Base-by-base conservation (phyloP, 768 basidiomycete species). In the Boletus vinaceobasis region DNA sequence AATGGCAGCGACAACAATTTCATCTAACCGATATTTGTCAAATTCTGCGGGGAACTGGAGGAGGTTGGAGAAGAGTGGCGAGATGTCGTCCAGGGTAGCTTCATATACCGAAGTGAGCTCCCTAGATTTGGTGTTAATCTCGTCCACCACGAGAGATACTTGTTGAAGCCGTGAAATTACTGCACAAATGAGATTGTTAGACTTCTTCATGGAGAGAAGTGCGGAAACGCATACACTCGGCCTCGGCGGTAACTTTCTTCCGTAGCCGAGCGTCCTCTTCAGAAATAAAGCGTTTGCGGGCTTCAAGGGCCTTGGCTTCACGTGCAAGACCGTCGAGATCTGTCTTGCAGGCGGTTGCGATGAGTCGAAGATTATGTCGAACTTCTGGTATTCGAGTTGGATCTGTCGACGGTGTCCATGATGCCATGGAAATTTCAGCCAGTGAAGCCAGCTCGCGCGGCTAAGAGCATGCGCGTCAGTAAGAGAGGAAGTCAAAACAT, bases 301-400 rank as follows among this genome's bases (percentile, higher is more conserved):
- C 90, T 59, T 88, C 81, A 2, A 98, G 77, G 4, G 84, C 80
- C 60, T 87, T 88, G 3, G 91, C 97, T 75, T 99, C 97, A 15
- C 87, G 82, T 0, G 93, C 93, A 23, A 98, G 82, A 6, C 90
- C 88, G 51, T 93, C 89, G 13, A 99, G 79, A 56, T 96, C 90
- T 17, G 78, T 83, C 62, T 90, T 90, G 63, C 93, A 87, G 2
- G 85, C 78, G 44, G 93, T 90, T 2, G 83, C 79, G 33, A 99
- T 92, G 40, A 98, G 81, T 5, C 89, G 84, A 27, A 99, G 73
- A 69, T 98, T 99, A 69, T 99, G 95, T 26, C 96, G 84, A n/a
- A 99, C 84, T 76, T 99, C 97, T 0, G 97, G 97, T 58, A 98
- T 86, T 51, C 91, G 87, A 45, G 86, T 91, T 7, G 87, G 80